phyloP scores from a whole-genome alignment of 352 stramenopile species.

The Phytophthora macrochlamydospora region DNA sequence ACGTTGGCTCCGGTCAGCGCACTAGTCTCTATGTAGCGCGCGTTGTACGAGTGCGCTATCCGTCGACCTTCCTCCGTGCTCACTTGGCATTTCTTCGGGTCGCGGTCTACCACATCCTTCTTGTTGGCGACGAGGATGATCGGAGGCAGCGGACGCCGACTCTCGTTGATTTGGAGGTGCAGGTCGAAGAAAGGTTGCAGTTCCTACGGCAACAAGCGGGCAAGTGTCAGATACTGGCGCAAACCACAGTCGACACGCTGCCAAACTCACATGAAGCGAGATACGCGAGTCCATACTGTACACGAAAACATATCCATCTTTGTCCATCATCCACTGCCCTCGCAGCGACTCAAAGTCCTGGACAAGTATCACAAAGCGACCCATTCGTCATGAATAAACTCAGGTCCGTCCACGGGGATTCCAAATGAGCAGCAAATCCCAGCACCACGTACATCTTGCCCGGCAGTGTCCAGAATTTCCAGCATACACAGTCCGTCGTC shows the following conservation, averaged over 20 bases:
- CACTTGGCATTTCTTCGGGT: slow-evolving; percentile 84
- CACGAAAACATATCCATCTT: slow-evolving; percentile 92
- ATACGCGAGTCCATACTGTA: slow-evolving; percentile 91
- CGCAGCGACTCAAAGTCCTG: slow-evolving; percentile 90
- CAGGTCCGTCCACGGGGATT: neutral
- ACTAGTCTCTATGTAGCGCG: slow-evolving; percentile 89
- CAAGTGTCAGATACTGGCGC: slow-evolving; percentile 1
- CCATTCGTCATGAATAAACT: neutral
- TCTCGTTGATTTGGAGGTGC: slow-evolving; percentile 90
- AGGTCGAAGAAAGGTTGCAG: slow-evolving; percentile 90
- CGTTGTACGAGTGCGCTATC: slow-evolving; percentile 88
- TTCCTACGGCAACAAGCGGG: slow-evolving; percentile 44
- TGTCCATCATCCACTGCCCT: slow-evolving; percentile 92
- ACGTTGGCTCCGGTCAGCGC: slow-evolving; percentile 86
- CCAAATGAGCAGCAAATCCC: neutral
- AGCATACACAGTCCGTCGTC: slow-evolving; percentile 88
- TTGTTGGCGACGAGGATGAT: slow-evolving; percentile 92
- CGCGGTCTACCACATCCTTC: slow-evolving; percentile 85
- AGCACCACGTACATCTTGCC: slow-evolving; percentile 75
- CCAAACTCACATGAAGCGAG: slow-evolving; percentile 65
- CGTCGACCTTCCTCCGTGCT: slow-evolving; percentile 83
- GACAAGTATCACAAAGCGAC: neutral
- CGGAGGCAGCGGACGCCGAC: slow-evolving; percentile 67
- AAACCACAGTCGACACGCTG: neutral
- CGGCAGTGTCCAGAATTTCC: slow-evolving; percentile 91